Percentiles rank a stretch among this genome's conserved stretches.
Conservation (phyloP, 768 basidiomycete genomes). For the Tubosaeta sp. region DNA sequence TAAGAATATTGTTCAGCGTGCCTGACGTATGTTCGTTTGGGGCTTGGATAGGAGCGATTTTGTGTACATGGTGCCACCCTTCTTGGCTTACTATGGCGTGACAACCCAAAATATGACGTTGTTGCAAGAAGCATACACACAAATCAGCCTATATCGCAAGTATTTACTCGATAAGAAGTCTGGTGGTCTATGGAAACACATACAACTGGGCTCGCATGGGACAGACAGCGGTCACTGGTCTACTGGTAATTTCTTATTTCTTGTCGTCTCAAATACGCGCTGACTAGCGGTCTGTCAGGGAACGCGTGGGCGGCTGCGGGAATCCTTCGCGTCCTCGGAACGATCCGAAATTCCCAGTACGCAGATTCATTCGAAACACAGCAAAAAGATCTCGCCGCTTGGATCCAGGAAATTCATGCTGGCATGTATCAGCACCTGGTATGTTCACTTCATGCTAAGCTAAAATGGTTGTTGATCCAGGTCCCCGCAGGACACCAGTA, state of each 20-base stretch:
- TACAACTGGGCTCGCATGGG: conserved; percentile 49
- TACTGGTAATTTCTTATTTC: conserved; percentile 45
- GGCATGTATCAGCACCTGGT: conserved; percentile 65
- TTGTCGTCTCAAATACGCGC: not conserved
- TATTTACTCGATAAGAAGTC: conserved; percentile 52
- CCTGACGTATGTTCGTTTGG: not conserved
- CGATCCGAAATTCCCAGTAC: conserved; percentile 61
- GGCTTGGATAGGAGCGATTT: conserved; percentile 59
- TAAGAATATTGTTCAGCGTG: not conserved
- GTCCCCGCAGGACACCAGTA: conserved; percentile 6
- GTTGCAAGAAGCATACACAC: conserved; percentile 61
- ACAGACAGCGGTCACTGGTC: conserved; percentile 75
- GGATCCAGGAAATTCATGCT: conserved; percentile 70
- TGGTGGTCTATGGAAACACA: conserved; percentile 70
- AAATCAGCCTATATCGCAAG: conserved; percentile 66
- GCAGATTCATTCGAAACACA: conserved; percentile 44
- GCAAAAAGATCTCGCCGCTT: conserved; percentile 54
- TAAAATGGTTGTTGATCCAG: not conserved
- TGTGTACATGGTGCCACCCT: conserved; percentile 84
- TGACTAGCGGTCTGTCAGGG: conserved; percentile 40
- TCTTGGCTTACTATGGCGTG: conserved; percentile 80
- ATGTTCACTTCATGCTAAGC: conserved; percentile 20
- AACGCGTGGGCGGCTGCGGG: conserved; percentile 90
- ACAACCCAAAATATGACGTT: conserved; percentile 53
- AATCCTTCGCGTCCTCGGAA: conserved; percentile 77